Evolutionary conservation across 441 rosid species (phyloP), one percentile per base, ranked within the genome.

Genomic region (Populus hybrid): DNA sequence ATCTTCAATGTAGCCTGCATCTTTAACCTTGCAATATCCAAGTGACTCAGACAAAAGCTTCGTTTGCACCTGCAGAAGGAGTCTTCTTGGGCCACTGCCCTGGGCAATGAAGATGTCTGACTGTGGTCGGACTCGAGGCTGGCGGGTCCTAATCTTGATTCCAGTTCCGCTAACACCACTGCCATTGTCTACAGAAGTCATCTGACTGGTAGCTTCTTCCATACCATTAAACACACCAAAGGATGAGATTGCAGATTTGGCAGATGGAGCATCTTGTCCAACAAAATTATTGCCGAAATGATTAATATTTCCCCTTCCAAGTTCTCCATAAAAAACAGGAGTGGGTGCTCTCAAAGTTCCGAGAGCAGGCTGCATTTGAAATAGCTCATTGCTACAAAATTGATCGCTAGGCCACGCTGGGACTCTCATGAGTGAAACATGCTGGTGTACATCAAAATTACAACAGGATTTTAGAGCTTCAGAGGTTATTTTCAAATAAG

Each of bases 41-140:
- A 24, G 36, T 12, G 76, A 32, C 9, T 57, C 78, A 46, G 70
- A 12, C 12, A 85, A 50, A 61, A 0, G 67, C 5, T 78, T 73
- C 3, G 50, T 40, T 40, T 10, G 4, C 50, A 75, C 21, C 69
- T 78, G 89, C 78, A 92, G 84, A 21, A 86, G 88, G 61, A 92
- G 72, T 87, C 98, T 89, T 84, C 97, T 91, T 50, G 85, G 82
- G 75, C 97, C 98, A 83, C 89, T 88, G 69, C 97, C 98, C 83
- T 90, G 97, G 79, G n/a, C 8, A 61, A 57, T 76, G 38, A 75
- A 65, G 75, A 73, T 80, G 70, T 80, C 86, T 1, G 85, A 65
- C 79, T 68, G 69, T 19, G 82, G 76, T 18, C 42, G 81, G 35
- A 79, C 75, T 71, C 77, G 88, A 83, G 85, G 75, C 78, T 82